Percentiles rank a stretch among this genome's conserved stretches.
phyloP scores from a whole-genome alignment of 2,329 filamentous ascomycete species.

The Xylaria sp. region DNA sequence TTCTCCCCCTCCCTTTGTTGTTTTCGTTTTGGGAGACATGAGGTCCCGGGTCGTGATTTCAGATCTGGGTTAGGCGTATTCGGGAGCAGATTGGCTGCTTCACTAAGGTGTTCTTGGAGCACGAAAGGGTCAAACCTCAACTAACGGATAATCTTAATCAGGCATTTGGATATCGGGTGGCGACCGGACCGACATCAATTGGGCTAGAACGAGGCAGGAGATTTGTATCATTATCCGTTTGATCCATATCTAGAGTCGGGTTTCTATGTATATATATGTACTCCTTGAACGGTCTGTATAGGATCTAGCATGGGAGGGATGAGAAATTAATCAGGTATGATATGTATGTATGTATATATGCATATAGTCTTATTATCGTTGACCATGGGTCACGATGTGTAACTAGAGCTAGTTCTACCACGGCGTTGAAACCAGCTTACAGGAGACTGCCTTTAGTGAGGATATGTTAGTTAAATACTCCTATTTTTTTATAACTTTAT shows the following conservation, averaged over 20 bases:
- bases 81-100: neutral
- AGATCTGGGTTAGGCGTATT: slow-evolving; percentile 3
- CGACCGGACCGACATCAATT: neutral
- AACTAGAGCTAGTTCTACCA: neutral
- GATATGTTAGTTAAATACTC: neutral
- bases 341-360: neutral
- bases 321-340: neutral
- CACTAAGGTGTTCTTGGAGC: neutral
- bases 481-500: neutral
- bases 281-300: neutral
- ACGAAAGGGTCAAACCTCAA: neutral
- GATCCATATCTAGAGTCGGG: neutral
- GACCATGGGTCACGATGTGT: neutral
- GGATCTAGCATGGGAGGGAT: neutral
- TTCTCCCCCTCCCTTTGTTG: no score
- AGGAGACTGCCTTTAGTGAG: neutral
- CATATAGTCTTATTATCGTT: neutral
- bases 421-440: neutral
- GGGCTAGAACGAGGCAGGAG: neutral
- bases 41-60: neutral
- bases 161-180: neutral
- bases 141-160: neutral
- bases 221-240: neutral
- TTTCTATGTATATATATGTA: neutral
- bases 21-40: neutral